Conservation (phyloP, 495 filamentous ascomycete species). For the Penicillium diatomitis region DNA sequence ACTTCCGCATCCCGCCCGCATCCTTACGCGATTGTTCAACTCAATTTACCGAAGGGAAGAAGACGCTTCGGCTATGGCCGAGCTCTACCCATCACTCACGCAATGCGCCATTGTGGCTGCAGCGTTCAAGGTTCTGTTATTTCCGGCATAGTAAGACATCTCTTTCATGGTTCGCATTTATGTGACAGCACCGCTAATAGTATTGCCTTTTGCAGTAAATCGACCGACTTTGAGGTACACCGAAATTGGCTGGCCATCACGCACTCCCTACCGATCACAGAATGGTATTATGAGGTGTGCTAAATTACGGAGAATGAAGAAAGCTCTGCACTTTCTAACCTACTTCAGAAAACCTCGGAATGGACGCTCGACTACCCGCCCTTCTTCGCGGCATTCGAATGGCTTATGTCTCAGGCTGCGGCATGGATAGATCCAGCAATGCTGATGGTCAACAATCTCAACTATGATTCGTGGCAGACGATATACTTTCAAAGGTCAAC, state of each 20-base stretch:
- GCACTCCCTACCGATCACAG: conserved; percentile 71
- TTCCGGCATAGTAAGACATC: conserved; percentile 81
- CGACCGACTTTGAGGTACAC: conserved; percentile 98
- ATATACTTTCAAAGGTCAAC: conserved; percentile 85
- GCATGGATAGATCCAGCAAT: conserved; percentile 68
- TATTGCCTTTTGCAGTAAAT: conserved; percentile 54
- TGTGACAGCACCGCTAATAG: too few species aligned
- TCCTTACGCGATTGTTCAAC: background rate
- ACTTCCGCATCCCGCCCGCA: background rate
- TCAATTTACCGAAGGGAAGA: conserved; percentile 12
- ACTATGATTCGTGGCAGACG: conserved; percentile 83
- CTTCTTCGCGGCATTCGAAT: conserved; percentile 96
- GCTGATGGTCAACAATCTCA: conserved; percentile 70
- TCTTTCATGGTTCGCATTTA: too few species aligned
- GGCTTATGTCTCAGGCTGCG: conserved; percentile 77
- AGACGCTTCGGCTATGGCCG: conserved; percentile 53
- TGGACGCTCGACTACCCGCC: conserved; percentile 99
- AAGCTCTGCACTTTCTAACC: background rate
- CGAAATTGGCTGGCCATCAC: conserved; percentile 97
- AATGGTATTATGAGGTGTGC: conserved; percentile 87
- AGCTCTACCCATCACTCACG: conserved; percentile 71
- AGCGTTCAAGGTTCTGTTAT: conserved; percentile 87
- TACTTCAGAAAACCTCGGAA: conserved; percentile 72
- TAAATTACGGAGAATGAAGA: background rate
- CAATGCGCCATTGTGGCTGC: conserved; percentile 83